Evolutionary conservation across 73 alveolate species (phyloP).

Genomic region (Loxodes magnus): DNA sequence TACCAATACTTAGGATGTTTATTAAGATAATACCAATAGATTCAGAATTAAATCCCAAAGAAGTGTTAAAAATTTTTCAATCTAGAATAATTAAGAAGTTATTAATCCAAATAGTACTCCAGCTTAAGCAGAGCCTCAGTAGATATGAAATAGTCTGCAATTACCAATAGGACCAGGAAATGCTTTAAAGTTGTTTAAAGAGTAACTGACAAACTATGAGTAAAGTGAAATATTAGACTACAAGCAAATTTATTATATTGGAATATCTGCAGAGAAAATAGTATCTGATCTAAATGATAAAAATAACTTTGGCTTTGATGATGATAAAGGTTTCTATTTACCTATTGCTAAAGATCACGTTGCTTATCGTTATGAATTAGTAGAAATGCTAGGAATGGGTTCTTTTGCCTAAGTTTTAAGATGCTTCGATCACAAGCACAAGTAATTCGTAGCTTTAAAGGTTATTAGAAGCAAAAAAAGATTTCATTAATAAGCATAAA

Average conservation of each 20-base stretch:
- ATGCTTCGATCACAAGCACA: constrained; percentile 80
- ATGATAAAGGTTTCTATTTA: constrained; percentile 76
- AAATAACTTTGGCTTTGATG: constrained; percentile 27
- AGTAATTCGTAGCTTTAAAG: constrained; percentile 74
- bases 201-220: constrained; percentile 4
- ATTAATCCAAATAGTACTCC: neutral
- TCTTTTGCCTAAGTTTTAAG: constrained; percentile 89
- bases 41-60: no score
- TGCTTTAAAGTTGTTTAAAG: neutral
- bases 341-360: constrained; percentile 70
- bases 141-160: neutral
- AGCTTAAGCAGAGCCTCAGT: neutral
- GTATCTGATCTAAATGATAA: constrained; percentile 16
- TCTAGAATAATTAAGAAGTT: no score
- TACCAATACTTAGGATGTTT: no score
- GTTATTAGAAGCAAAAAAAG: constrained; percentile 80
- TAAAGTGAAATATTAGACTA: constrained; percentile 2
- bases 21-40: no score
- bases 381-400: constrained; percentile 79
- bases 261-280: constrained; percentile 9
- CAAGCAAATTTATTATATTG: neutral
- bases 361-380: constrained; percentile 83
- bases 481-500: constrained; percentile 75
- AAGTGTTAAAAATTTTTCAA: no score
- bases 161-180: neutral